Evolutionary conservation across 2,329 filamentous ascomycete species (phyloP), one percentile per base, ranked within the genome.

Genomic region (Ophioceras dolichostomum): DNA sequence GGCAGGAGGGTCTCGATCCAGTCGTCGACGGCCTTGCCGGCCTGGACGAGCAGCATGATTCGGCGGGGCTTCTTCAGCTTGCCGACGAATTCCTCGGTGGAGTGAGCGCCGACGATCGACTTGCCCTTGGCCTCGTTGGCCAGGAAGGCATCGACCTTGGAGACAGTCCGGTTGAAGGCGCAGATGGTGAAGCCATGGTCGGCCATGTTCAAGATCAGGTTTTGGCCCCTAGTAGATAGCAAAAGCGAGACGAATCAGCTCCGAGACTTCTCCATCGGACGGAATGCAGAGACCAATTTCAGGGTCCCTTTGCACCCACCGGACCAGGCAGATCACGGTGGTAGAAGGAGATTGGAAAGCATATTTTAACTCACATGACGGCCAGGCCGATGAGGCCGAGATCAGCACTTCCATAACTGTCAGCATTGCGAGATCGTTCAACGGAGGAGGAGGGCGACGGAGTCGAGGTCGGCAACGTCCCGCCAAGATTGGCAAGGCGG

Each of bases 41-140:
- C 91, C 83, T 95, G 93, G 68, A 98, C 91, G 51, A 98, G 83
- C 57, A 98, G 78, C 91, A 98, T 98, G 66, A 98, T 78, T 56
- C 88, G 83, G 55, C 91, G 86, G 57, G 91, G 91, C 56, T 76
- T 85, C 85, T 96, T 96, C 62, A 98, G 83, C 78, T 95, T 95
- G 65, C 76, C 67, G 58, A 89, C 77, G 61, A 98, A 95, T 67
- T 98, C 91, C 73, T 94, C 76, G 61, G 86, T 82, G 57, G 79
- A 83, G 70, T 94, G 81, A 54, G 91, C 89, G 61, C 91, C 91
- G 48, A 95, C 77, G 53, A 98, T 83, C 54, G 85, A 83, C 76
- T 94, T 95, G 72, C 88, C 84, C 75, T 89, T 87, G 61, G 84
- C 84, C 69, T 89, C 83, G 67, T 94, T 89, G 49, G 72, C 80